These are phyloP conservation scores for Pittosporum tobira DNA, from an alignment of 129 eudicot genomes.

Conservation along the genomic window DNA sequence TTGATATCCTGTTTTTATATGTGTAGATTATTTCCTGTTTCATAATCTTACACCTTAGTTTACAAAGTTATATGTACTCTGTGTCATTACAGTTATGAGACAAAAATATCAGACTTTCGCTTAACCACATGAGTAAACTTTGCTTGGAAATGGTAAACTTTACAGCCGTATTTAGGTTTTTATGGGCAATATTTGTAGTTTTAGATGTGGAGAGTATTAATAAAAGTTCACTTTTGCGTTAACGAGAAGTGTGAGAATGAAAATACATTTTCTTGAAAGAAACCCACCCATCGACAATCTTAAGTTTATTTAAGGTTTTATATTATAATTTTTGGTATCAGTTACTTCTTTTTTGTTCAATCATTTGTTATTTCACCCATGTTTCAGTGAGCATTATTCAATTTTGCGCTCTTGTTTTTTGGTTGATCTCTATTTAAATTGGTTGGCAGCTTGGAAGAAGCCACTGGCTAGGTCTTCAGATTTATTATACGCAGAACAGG, in stretches of 20 bases:
- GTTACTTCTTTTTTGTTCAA: not conserved
- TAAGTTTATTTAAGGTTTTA: no score
- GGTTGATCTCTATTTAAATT: conserved; percentile 4
- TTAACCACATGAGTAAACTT: not conserved
- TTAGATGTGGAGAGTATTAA: no score
- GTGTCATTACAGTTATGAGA: no score
- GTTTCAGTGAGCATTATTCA: not conserved
- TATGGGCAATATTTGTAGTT: not conserved
- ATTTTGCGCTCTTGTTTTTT: not conserved
- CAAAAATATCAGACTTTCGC: not conserved
- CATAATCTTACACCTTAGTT: not conserved
- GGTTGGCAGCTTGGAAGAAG: conserved; percentile 76
- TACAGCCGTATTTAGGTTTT: not conserved
- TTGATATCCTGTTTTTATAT: no score
- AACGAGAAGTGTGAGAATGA: no score
- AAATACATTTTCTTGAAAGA: no score
- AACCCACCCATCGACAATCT: no score
- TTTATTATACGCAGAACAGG: conserved; percentile 73
- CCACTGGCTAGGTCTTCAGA: conserved; percentile 84
- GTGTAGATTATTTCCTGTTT: no score
- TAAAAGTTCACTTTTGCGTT: no score
- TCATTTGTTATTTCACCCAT: not conserved
- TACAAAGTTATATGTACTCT: no score
- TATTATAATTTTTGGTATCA: no score
- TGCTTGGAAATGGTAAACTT: not conserved